Evolutionary conservation across 2,329 filamentous ascomycete genomes (phyloP).

Genomic region (Colletotrichum sp.): DNA sequence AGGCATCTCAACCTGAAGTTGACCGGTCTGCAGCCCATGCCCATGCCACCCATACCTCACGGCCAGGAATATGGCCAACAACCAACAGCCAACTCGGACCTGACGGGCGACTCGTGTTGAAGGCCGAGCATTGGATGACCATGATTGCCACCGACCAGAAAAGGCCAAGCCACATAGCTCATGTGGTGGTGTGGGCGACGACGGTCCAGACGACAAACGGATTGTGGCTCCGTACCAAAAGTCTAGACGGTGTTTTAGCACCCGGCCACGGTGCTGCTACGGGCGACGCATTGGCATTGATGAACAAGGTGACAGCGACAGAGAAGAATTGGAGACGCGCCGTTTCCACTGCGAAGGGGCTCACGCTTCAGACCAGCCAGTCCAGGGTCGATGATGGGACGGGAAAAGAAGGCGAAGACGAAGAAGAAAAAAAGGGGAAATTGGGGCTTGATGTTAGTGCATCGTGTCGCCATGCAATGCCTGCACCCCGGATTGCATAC

Average conservation of each 20-base stretch:
- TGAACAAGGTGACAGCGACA: constrained; percentile 12
- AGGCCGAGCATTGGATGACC: neutral
- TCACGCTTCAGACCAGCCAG: neutral
- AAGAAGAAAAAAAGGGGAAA: constrained; percentile 11
- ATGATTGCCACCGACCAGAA: neutral
- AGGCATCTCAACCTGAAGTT: constrained; percentile 8
- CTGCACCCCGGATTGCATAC: neutral
- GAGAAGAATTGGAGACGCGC: constrained; percentile 1
- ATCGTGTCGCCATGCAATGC: constrained; percentile 1
- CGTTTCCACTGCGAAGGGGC: neutral
- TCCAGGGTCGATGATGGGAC: neutral
- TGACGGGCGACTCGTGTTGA: neutral
- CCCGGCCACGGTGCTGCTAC: neutral
- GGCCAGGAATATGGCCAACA: neutral
- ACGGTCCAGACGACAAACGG: constrained; percentile 4
- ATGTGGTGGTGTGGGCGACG: neutral
- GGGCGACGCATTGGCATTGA: constrained; percentile 4
- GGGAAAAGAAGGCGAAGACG: neutral
- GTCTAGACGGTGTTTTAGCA: neutral
- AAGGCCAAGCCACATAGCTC: constrained; percentile 3
- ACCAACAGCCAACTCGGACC: neutral
- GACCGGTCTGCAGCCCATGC: neutral
- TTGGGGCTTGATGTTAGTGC: constrained; percentile 5
- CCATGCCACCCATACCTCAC: neutral
- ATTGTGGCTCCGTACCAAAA: neutral